Evolutionary conservation across 495 filamentous ascomycete species (phyloP).

Genomic region (Podospora australis): DNA sequence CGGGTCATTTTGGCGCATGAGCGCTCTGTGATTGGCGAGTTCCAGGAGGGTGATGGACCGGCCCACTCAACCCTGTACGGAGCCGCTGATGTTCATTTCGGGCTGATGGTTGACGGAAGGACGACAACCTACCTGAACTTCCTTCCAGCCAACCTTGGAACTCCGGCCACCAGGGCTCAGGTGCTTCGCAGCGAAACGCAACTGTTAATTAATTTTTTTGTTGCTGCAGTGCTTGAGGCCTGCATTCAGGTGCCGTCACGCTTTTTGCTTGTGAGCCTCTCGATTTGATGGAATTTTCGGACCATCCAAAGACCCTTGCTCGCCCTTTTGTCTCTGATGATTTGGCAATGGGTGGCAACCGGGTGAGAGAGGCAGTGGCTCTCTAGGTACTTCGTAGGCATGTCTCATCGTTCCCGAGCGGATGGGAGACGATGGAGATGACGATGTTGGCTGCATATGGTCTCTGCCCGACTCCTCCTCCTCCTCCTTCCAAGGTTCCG

Average conservation of each 20-base stretch:
- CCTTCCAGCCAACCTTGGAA: no score
- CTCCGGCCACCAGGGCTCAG: no score
- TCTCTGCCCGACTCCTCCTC: conserved; percentile 1
- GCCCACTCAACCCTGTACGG: conserved; percentile 5
- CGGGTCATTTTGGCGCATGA: not conserved
- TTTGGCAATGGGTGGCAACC: conserved; percentile 31
- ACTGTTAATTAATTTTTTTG: no score
- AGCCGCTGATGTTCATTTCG: conserved; percentile 25
- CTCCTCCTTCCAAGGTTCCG: not conserved
- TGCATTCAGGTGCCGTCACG: conserved; percentile 3
- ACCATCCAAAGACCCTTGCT: not conserved
- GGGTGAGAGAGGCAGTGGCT: no score
- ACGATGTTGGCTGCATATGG: not conserved
- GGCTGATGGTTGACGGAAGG: conserved; percentile 15
- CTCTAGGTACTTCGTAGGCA: no score
- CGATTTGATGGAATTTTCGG: not conserved
- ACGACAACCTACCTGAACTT: no score
- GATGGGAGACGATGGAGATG: not conserved
- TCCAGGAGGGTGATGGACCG: not conserved
- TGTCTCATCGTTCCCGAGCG: not conserved
- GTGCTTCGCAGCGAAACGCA: no score
- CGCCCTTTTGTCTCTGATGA: conserved; percentile 14
- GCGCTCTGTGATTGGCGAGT: conserved; percentile 14
- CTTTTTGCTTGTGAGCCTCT: not conserved
- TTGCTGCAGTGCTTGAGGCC: not conserved